Evolutionary conservation across 2,329 filamentous ascomycete genomes (phyloP).

Genomic region (Colletotrichum trifolii): DNA sequence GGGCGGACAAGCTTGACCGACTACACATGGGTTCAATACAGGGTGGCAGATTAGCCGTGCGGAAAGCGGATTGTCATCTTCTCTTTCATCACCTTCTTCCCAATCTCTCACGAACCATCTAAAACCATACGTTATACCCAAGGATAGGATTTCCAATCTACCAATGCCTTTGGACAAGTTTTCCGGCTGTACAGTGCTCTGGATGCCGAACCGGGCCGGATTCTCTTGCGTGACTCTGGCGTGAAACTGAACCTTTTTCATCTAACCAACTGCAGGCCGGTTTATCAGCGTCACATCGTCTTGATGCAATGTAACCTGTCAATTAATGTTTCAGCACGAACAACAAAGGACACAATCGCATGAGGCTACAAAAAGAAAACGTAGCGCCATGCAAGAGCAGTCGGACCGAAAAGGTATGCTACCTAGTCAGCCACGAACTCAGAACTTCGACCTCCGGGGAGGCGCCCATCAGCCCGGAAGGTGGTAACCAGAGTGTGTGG

Average conservation of each 20-base stretch:
- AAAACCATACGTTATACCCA: slow-evolving; percentile 9
- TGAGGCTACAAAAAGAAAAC: background rate
- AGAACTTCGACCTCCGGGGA: background rate
- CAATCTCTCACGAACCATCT: slow-evolving; percentile 31
- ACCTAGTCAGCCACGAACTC: background rate
- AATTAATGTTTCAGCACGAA: slow-evolving; percentile 3
- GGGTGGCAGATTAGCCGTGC: slow-evolving; percentile 13
- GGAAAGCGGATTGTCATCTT: slow-evolving; percentile 30
- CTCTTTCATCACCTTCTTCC: slow-evolving; percentile 30
- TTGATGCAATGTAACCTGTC: slow-evolving; percentile 18
- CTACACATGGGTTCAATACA: slow-evolving; percentile 14
- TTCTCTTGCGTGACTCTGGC: too few relatives aligned
- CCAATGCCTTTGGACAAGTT: slow-evolving; percentile 8
- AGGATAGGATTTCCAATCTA: slow-evolving; percentile 10
- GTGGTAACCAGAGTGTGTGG: background rate
- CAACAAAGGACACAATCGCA: background rate
- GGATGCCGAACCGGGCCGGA: too few relatives aligned
- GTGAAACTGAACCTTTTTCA: too few relatives aligned
- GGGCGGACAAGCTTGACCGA: slow-evolving; percentile 7
- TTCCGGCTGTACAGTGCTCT: background rate
- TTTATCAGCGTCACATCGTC: slow-evolving; percentile 18
- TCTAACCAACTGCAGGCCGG: too few relatives aligned
- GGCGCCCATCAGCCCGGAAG: background rate
- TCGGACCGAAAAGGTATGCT: background rate
- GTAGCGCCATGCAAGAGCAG: background rate